Percentiles rank a stretch among this genome's conserved stretches.
Evolutionary conservation across 345 rosid genomes (phyloP).

Genomic region (Pistacia atlantica): DNA sequence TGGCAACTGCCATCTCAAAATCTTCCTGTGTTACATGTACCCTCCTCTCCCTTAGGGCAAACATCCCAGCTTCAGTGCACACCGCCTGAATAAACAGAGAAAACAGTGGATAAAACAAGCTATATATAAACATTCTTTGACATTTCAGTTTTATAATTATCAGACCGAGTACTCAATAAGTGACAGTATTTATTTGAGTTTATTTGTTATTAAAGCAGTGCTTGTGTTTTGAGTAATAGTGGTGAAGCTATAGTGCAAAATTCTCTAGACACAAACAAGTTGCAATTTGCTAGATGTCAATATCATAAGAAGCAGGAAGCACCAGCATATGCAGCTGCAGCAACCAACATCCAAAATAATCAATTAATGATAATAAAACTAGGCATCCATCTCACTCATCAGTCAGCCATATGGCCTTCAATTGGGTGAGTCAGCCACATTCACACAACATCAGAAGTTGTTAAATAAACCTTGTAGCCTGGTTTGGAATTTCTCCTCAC

Average conservation of each 20-base stretch:
- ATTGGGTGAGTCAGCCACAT: too few relatives aligned
- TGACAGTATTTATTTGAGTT: not conserved
- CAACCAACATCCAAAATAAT: not conserved
- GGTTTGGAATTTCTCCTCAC: too few relatives aligned
- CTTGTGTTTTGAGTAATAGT: not conserved
- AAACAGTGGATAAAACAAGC: not conserved
- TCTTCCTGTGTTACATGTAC: slow-evolving; percentile 99
- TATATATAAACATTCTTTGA: not conserved
- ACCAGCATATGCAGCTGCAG: not conserved
- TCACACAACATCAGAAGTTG: too few relatives aligned
- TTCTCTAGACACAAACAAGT: too few relatives aligned
- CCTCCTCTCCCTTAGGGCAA: slow-evolving; percentile 96
- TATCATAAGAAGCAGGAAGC: not conserved
- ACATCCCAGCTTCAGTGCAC: slow-evolving; percentile 99
- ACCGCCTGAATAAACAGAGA: slow-evolving; percentile 64
- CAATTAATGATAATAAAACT: too few relatives aligned
- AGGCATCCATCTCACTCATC: too few relatives aligned
- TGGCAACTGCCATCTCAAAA: slow-evolving; percentile 99
- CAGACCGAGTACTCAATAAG: not conserved
- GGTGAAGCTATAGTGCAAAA: not conserved
- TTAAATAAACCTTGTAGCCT: too few relatives aligned
- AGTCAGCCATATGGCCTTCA: too few relatives aligned
- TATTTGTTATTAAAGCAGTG: not conserved
- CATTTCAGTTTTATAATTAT: not conserved
- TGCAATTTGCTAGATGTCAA: not conserved